These are phyloP conservation scores for Eutreptiella sp. DNA, from an alignment of 208 protist genomes.

Conservation along the genomic window DNA sequence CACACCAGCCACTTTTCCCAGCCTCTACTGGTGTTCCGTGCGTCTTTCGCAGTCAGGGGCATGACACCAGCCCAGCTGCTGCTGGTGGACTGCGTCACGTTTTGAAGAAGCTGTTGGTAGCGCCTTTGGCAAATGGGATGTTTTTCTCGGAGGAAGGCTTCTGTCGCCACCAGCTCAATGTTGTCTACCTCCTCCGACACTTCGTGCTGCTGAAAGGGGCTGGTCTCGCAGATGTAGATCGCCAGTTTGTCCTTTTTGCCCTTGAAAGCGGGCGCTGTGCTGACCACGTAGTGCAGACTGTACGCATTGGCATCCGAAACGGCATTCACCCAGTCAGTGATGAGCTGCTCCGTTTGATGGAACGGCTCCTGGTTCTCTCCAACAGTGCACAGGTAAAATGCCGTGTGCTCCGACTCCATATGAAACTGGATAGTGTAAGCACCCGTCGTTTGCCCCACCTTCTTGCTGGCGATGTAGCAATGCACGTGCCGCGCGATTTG, in stretches of 20 bases:
- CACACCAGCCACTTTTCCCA: conserved; percentile 47
- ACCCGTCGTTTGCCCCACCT: conserved; percentile 12
- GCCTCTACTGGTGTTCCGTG: conserved; percentile 53
- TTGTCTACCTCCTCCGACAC: conserved; percentile 53
- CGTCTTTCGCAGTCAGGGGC: conserved; percentile 45
- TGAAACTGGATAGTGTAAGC: conserved; percentile 60
- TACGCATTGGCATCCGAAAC: too few species aligned
- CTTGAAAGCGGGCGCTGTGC: too few species aligned
- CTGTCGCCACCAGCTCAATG: conserved; percentile 35
- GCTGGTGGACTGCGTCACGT: conserved; percentile 47
- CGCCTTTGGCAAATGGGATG: conserved; percentile 36
- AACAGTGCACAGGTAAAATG: too few species aligned
- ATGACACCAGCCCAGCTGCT: conserved; percentile 31
- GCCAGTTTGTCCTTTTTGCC: conserved; percentile 46
- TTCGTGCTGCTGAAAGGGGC: conserved; percentile 37
- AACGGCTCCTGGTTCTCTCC: too few species aligned
- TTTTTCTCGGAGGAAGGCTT: conserved; percentile 43
- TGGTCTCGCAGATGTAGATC: conserved; percentile 64
- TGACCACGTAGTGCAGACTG: too few species aligned
- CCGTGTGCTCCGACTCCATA: too few species aligned
- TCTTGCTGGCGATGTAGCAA: conserved; percentile 27
- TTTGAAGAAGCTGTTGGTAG: conserved; percentile 51
- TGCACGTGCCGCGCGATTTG: conserved; percentile 22
- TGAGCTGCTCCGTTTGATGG: too few species aligned
- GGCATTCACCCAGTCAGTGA: too few species aligned